Base-by-base conservation (phyloP, 768 basidiomycete genomes). In the Serendipita indica region DNA sequence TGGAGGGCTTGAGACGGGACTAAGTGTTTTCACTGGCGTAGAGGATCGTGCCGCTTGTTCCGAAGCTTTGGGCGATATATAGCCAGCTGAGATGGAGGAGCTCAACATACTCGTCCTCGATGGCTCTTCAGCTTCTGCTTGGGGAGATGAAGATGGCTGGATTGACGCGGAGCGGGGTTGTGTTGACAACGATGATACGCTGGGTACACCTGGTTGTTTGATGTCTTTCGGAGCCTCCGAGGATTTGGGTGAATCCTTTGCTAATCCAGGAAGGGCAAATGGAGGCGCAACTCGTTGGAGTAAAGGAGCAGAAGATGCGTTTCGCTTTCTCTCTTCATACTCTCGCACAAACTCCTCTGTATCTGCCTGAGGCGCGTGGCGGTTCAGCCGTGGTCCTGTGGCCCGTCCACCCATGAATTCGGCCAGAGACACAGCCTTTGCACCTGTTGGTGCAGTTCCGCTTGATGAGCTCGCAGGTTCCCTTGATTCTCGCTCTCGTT, bases 391-490 rank as follows among this genome's bases (percentile, higher is more conserved):
- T 2, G 86, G 86, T 22, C 86, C 88, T 39, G 79, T 77, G 13
- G 82, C 86, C 27, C 75, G 78, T 4, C 88, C 86, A 34, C 88
- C 88, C 63, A 89, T 89, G 67, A 89, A 87, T 1, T 83, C 77
- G 0, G 88, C 87, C 27, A 89, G 75, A 2, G 88, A 90, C 6
- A 84, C 80, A 10, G 80, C 73, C 39, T 77, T 72, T 25, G 54
- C 14, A 5, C 41, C 14, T 27, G 14, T 10, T 18, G 14, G 60
- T 49, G 34, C n/a, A 39, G 18, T 16, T 18, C 34, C 34, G 49
- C 52, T 32, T 35, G 3, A 32, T 12, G 30, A 14, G 54, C 20
- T 16, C 45, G 46, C 3, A 33, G 30, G 20, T 49, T 16, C 34
- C 18, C 37, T 12, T 20, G 33, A 10, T 22, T 35, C 37, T 27